These are phyloP conservation scores for Fraxinus excelsior DNA, from an alignment of 257 asterid genomes.

Conservation along the genomic window DNA sequence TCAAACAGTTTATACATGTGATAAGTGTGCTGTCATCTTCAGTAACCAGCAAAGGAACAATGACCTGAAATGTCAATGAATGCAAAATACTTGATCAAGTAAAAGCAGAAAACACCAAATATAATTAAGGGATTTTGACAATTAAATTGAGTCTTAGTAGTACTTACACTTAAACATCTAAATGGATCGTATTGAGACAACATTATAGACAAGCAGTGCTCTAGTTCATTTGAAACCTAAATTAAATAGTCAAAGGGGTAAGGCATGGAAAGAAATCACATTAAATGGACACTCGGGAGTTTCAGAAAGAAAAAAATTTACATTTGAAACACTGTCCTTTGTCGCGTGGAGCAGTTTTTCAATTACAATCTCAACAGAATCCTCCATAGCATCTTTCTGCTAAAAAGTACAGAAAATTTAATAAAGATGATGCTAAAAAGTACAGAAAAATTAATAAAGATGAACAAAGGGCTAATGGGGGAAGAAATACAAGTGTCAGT, in stretches of 20 bases:
- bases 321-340: slow-evolving; percentile 73
- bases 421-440: slow-evolving; percentile 28
- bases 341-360: slow-evolving; percentile 89
- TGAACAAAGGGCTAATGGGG: background rate
- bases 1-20: slow-evolving; percentile 93
- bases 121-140: slow-evolving; percentile 3
- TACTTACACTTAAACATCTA: slow-evolving; percentile 89
- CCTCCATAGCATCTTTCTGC: slow-evolving; percentile 94
- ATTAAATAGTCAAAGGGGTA: slow-evolving; percentile 19
- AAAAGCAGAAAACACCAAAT: background rate
- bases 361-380: slow-evolving; percentile 82
- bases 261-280: slow-evolving; percentile 7
- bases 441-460: slow-evolving; percentile 9
- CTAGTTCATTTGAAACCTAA: slow-evolving; percentile 90
- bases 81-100: background rate
- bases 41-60: slow-evolving; percentile 89
- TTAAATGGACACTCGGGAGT: slow-evolving; percentile 16
- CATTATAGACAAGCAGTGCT: slow-evolving; percentile 80
- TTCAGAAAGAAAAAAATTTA: slow-evolving; percentile 40
- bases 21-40: slow-evolving; percentile 96
- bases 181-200: slow-evolving; percentile 82
- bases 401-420: slow-evolving; percentile 14
- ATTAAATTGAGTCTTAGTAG: slow-evolving; percentile 4
- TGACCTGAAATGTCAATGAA: slow-evolving; percentile 55
- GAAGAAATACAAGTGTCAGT: background rate